phyloP scores from a whole-genome alignment of 2,329 filamentous ascomycete species.

The Biscogniauxia mediterranea region DNA sequence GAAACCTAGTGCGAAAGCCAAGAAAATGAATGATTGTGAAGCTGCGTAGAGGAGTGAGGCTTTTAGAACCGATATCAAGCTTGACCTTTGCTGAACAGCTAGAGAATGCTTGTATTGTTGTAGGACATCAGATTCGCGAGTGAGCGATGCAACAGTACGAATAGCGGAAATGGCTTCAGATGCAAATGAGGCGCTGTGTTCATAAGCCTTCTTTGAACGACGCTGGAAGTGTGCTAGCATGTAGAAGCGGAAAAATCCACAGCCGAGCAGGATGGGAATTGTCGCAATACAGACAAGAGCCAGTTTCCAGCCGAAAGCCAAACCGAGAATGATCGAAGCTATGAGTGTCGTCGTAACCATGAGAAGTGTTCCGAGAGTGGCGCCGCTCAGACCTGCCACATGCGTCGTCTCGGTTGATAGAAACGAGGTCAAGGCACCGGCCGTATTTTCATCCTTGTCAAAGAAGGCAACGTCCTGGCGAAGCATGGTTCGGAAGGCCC shows the following conservation, averaged over 20 bases:
- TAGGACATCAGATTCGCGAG: conserved; percentile 80
- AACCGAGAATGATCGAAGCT: conserved; percentile 65
- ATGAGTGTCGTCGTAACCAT: conserved; percentile 78
- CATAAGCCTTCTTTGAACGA: conserved; percentile 76
- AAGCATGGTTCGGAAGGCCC: conserved; percentile 81
- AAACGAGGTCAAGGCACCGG: conserved; percentile 85
- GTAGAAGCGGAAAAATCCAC: conserved; percentile 86
- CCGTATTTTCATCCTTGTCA: conserved; percentile 83
- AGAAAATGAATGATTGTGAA: conserved; percentile 80
- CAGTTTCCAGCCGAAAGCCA: conserved; percentile 85
- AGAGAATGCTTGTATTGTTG: conserved; percentile 67
- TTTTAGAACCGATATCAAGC: conserved; percentile 70
- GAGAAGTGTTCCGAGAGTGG: conserved; percentile 82
- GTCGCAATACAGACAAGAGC: conserved; percentile 78
- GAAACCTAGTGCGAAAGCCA: conserved; percentile 83
- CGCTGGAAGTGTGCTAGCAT: conserved; percentile 77
- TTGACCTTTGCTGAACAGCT: conserved; percentile 62
- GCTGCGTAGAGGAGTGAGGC: conserved; percentile 79
- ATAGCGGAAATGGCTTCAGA: conserved; percentile 94
- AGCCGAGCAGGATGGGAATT: conserved; percentile 73
- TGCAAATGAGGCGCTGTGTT: conserved; percentile 79
- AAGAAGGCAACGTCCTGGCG: conserved; percentile 93
- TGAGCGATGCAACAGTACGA: conserved; percentile 87
- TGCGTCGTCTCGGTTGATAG: conserved; percentile 87
- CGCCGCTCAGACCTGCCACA: conserved; percentile 81